A percentile compares a stretch with the other conserved stretches of the same genome.
These are phyloP conservation scores for Emiliania huxleyi DNA, from an alignment of 78 protist species.

Conservation along the genomic window DNA sequence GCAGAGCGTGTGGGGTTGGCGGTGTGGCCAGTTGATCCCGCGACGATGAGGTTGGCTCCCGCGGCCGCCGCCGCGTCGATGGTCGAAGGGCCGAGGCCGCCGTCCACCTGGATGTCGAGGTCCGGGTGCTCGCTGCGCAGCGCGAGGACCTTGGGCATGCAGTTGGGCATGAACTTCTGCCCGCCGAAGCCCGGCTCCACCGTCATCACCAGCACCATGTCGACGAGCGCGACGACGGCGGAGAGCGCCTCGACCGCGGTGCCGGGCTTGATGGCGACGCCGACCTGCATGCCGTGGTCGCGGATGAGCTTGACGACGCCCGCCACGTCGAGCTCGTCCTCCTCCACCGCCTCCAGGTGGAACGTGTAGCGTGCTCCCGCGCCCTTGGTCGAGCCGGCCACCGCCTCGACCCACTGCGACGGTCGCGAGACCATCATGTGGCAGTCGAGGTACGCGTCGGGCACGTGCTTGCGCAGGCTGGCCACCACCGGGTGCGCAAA, in stretches of 20 bases:
- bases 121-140: constrained; percentile 70
- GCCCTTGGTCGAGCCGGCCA: too few relatives aligned
- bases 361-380: constrained; percentile 93
- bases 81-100: constrained; percentile 89
- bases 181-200: constrained; percentile 99
- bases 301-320: constrained; percentile 60
- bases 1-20: too few relatives aligned
- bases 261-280: constrained; percentile 89
- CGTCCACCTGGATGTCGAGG: constrained; percentile 96
- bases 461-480: constrained; percentile 79
- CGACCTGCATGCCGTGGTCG: constrained; percentile 79
- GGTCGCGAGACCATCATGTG: constrained; percentile 98
- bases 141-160: constrained; percentile 88
- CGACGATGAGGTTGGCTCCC: constrained; percentile 97
- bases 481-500: constrained; percentile 91
- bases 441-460: constrained; percentile 88
- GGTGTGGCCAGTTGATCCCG: too few relatives aligned
- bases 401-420: constrained; percentile 79
- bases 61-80: constrained; percentile 79
- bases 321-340: background rate
- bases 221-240: constrained; percentile 49
- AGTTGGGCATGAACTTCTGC: constrained; percentile 90
- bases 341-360: constrained; percentile 85
- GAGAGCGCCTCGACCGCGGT: constrained; percentile 69
- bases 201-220: constrained; percentile 94